A percentile compares a stretch with the other conserved stretches of the same genome.
phyloP scores from a whole-genome alignment of 257 asterid genomes.

The Capsicum rhomboideum region DNA sequence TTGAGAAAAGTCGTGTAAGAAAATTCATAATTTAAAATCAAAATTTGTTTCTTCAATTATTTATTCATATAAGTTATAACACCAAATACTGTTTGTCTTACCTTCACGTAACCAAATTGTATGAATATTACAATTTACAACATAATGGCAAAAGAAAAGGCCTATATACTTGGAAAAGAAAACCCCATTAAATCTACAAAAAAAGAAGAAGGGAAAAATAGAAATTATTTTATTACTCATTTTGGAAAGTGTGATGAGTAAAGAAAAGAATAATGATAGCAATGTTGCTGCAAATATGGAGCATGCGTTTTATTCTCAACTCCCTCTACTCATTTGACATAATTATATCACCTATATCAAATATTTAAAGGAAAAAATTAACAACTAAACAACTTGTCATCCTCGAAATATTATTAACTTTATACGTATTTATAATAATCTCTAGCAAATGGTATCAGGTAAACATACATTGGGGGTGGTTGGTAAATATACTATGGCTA shows the following conservation, averaged over 20 bases:
- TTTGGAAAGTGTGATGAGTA: not conserved
- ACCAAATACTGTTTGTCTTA: not conserved
- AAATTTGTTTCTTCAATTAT: not conserved
- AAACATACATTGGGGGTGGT: not conserved
- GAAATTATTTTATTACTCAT: not conserved
- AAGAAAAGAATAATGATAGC: not conserved
- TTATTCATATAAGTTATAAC: not conserved
- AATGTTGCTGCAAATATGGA: not conserved
- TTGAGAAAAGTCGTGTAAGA: not conserved
- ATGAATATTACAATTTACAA: not conserved
- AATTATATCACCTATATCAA: not conserved
- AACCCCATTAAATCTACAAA: not conserved
- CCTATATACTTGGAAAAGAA: not conserved
- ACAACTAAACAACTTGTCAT: not conserved
- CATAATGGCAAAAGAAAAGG: not conserved
- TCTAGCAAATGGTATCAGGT: no score
- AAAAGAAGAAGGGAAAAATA: not conserved
- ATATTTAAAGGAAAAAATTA: not conserved
- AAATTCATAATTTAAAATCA: not conserved
- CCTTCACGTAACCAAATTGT: not conserved
- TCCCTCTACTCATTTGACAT: not conserved
- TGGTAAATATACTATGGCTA: not conserved
- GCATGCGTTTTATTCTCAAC: not conserved
- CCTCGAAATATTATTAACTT: not conserved
- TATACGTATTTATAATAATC: not conserved